phyloP scores from a whole-genome alignment of 1,284 basidiomycete species.

The Malassezia arunalokei region DNA sequence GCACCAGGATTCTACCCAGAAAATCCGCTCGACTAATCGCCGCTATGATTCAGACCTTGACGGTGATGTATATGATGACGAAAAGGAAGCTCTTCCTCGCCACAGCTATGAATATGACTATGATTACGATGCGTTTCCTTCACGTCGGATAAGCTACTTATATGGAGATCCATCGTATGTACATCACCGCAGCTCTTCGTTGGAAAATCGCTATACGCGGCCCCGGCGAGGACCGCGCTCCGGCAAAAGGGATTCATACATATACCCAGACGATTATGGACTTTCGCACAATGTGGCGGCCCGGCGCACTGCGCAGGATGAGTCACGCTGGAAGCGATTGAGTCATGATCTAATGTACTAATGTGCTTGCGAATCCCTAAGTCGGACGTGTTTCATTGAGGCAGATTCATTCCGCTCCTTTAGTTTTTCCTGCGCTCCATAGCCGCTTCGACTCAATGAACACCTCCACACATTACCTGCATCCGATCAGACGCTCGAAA shows the following conservation, averaged over 20 bases:
- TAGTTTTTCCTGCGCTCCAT: too few species aligned
- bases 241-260: neutral
- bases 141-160: neutral
- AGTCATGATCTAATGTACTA: neutral
- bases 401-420: too few species aligned
- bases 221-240: neutral
- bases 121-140: slow-evolving; percentile 3
- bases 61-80: neutral
- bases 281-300: neutral
- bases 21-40: neutral
- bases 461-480: too few species aligned
- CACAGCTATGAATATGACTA: slow-evolving; percentile 8
- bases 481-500: too few species aligned
- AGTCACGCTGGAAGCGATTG: neutral
- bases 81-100: neutral
- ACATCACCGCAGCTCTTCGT: neutral
- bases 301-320: neutral
- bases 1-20: neutral
- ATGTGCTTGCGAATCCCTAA: neutral
- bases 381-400: too few species aligned
- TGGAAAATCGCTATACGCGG: neutral
- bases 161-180: neutral
- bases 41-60: neutral
- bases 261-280: slow-evolving; percentile 1
- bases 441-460: too few species aligned